Evolutionary conservation across 1,139 yeast species (phyloP), one percentile per base, ranked within the genome.

Genomic region (Sugiyamaella japonica): DNA sequence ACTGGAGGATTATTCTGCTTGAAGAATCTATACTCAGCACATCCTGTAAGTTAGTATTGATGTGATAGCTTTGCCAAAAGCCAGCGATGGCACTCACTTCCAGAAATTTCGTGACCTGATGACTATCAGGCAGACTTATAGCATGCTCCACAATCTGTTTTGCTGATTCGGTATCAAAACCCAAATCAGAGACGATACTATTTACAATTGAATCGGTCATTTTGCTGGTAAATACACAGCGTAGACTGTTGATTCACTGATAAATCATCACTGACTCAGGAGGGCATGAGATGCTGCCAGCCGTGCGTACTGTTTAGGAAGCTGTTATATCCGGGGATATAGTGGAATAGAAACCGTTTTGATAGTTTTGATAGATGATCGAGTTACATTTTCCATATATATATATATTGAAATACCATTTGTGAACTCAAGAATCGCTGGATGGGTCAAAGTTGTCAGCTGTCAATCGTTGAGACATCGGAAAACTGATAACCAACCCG

Each of bases 151-250:
- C 50, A 4, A 51, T 10, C 13, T 45, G 50, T n/a, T 37, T 31
- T 10, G 52, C 55, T 9, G 49, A 38, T 15, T 47, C 55, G 2
- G 9, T 29, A 38, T 52, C 52, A 29, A 43, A 38, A 23, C 50
- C 52, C 49, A 48, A 23, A 25, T 48, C 32, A 7, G 40, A 37
- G 12, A 46, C 47, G 7, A 49, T 13, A 25, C 16, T 40, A 8
- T 13, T n/a, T 15, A 32, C 44, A 15, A 48, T 37, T 34, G 13
- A 34, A 9, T 32, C 34, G 16, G 49, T 32, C 49, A 46, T 46
- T 46, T 8, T 10, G 15, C 3, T 25, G 8, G n/a, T 25, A 13
- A 23, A 10, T n/a, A n/a, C n/a, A n/a, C n/a, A n/a, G n/a, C n/a
- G n/a, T n/a, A 12, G 3, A 34, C 15, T 3, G 13, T 34, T n/a